phyloP scores from a whole-genome alignment of 192 early-diverging fungal species.

The Backusella westeae region DNA sequence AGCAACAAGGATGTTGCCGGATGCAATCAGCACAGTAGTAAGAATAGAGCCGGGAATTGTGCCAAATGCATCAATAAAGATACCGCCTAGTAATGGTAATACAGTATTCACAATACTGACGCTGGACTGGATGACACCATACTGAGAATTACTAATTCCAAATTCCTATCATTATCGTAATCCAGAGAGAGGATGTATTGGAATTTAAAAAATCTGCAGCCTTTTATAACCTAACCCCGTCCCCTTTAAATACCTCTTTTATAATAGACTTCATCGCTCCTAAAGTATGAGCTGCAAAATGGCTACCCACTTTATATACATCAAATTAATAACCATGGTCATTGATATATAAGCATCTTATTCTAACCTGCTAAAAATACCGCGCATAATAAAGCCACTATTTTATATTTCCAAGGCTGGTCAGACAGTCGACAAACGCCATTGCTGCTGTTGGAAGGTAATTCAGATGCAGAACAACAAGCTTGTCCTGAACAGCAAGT shows the following conservation, averaged over 20 bases:
- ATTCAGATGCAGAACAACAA: slow-evolving; percentile 14
- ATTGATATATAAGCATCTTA: neutral
- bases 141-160: slow-evolving; percentile 57
- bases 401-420: slow-evolving; percentile 50
- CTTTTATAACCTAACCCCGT: neutral
- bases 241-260: slow-evolving; percentile 55
- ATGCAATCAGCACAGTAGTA: slow-evolving; percentile 52
- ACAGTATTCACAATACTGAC: slow-evolving; percentile 57
- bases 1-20: slow-evolving; percentile 50
- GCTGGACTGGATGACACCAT: slow-evolving; percentile 63
- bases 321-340: neutral
- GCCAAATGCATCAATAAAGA: slow-evolving; percentile 60
- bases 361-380: slow-evolving; percentile 57
- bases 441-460: neutral
- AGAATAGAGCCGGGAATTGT: slow-evolving; percentile 53
- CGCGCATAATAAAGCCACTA: slow-evolving; percentile 55
- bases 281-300: slow-evolving; percentile 71
- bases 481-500: slow-evolving; percentile 10
- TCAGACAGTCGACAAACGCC: slow-evolving; percentile 17
- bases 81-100: slow-evolving; percentile 49
- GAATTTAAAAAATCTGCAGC: neutral
- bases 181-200: slow-evolving; percentile 22
- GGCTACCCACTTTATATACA: slow-evolving; percentile 56
- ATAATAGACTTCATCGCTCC: slow-evolving; percentile 72
- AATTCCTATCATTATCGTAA: slow-evolving; percentile 43